Evolutionary conservation across 169 alveolate species (phyloP).

Genomic region (Cryptosporidium muris): DNA sequence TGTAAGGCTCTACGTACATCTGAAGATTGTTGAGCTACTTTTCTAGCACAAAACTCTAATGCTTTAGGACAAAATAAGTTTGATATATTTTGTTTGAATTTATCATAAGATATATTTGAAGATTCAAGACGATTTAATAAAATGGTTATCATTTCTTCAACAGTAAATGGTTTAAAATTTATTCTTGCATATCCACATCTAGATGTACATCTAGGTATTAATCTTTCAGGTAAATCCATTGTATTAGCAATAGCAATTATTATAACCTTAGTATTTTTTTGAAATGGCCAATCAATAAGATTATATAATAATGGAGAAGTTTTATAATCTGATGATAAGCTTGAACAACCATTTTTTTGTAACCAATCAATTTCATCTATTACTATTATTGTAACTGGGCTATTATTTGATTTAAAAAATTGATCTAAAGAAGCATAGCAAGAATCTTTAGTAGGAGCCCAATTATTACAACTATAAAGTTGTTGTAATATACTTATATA

Average conservation of each 20-base stretch:
- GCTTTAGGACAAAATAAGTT: conserved; percentile 40
- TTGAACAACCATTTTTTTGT: conserved; percentile 20
- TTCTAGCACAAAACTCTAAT: conserved; percentile 69
- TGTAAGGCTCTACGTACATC: conserved; percentile 69
- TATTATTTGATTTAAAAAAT: conserved; percentile 14
- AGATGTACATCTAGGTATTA: conserved; percentile 73
- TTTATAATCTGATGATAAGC: background rate
- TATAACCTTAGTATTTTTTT: conserved; percentile 72
- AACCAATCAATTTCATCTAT: conserved; percentile 69
- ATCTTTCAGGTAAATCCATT: conserved; percentile 80
- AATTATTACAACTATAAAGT: conserved; percentile 64
- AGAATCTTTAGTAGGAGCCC: conserved; percentile 63
- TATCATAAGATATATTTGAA: background rate
- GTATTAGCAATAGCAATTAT: conserved; percentile 78
- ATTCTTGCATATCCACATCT: conserved; percentile 69
- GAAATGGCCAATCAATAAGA: conserved; percentile 80
- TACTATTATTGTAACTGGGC: conserved; percentile 53
- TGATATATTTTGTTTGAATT: background rate
- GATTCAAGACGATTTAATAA: conserved; percentile 5
- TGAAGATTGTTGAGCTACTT: conserved; percentile 63
- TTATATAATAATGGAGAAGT: conserved; percentile 72
- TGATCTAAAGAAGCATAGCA: conserved; percentile 42
- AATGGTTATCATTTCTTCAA: conserved; percentile 53
- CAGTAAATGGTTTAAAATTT: conserved; percentile 57
- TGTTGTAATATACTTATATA: conserved; percentile 73